phyloP scores from a whole-genome alignment of 2,329 filamentous ascomycete species.

The Hypocrella siamensis region DNA sequence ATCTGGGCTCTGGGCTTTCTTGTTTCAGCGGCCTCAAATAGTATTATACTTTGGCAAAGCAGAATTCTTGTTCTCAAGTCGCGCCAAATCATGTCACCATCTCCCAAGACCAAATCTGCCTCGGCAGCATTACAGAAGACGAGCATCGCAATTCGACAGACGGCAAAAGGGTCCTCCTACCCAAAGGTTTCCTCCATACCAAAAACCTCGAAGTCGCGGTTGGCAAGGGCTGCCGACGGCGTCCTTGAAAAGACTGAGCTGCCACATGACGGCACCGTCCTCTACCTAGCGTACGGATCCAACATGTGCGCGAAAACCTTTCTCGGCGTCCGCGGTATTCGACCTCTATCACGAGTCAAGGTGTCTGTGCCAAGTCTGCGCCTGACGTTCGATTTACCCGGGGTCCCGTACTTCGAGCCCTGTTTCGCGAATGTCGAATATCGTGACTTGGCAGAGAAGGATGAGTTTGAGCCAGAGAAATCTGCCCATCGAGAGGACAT shows the following conservation, averaged over 20 bases:
- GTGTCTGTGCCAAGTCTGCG: slow-evolving; percentile 66
- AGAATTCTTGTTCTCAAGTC: too few species aligned
- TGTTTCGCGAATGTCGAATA: slow-evolving; percentile 75
- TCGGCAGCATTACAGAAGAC: slow-evolving; percentile 11
- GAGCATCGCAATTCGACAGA: slow-evolving; percentile 7
- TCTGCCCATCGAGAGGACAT: slow-evolving; percentile 6
- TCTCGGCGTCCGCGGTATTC: slow-evolving; percentile 59
- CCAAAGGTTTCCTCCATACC: slow-evolving; percentile 17
- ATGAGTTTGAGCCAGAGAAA: slow-evolving; percentile 10
- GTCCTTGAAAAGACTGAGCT: slow-evolving; percentile 9
- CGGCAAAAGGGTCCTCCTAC: slow-evolving; percentile 11
- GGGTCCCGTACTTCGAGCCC: slow-evolving; percentile 74
- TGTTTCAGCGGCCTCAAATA: too few species aligned
- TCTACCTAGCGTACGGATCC: slow-evolving; percentile 84
- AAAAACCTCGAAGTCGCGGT: slow-evolving; percentile 12
- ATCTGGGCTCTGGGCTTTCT: too few species aligned
- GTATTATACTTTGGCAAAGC: too few species aligned
- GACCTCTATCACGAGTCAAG: slow-evolving; percentile 64
- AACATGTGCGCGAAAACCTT: slow-evolving; percentile 76
- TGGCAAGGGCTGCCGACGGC: slow-evolving; percentile 14
- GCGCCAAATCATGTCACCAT: too few species aligned
- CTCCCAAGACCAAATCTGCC: not conserved
- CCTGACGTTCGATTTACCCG: slow-evolving; percentile 74
- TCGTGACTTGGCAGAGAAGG: slow-evolving; percentile 33
- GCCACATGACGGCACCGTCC: slow-evolving; percentile 32